Evolutionary conservation across 805 yeast species (phyloP), one percentile per base, ranked within the genome.

Genomic region (Diddensiella transvaalensis): DNA sequence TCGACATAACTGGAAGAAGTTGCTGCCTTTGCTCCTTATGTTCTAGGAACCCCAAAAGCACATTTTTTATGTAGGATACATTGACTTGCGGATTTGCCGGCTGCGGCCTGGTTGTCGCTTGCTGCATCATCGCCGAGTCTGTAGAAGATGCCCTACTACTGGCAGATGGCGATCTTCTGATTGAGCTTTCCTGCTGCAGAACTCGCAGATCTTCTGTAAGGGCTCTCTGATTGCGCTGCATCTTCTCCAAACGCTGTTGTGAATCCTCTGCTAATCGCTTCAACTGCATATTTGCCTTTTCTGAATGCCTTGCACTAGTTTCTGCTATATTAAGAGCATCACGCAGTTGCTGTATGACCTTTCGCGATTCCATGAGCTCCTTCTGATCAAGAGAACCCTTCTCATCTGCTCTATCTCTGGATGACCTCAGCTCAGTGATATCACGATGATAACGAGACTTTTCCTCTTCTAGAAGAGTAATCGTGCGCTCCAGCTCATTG

Each of bases 11-110:
- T 0, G 98, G 97, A 26, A 93, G 69, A 38, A 91, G 73, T 63
- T 83, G 87, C 23, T 75, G 80, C 50, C 98, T 75, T 66, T 90
- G 97, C n/a, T 91, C 99, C 60, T 78, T 85, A 62, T 87, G 96
- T 60, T 90, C 96, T 47, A 93, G 67, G 63, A 85, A 93, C 1
- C 97, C 97, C 2, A 91, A 69, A n/a, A 91, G 66, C 2, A 91
- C 96, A 62, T 93, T 93, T 64, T 86, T 87, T 44, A 89, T 74
- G 62, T 91, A 91, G 10, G 95, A 87, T 18, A 83, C 73, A 57
- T 80, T 84, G 41, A 72, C 74, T 15, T 62, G 62, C 21, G 60
- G 40, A 50, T 22, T 38, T 46, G 47, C 50, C 42, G 29, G 18
- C 46, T 47, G 40, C n/a, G n/a, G n/a, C n/a, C n/a, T n/a, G n/a